Base-by-base conservation (phyloP, 2,329 filamentous ascomycete genomes). In the Xylaria sp. region DNA sequence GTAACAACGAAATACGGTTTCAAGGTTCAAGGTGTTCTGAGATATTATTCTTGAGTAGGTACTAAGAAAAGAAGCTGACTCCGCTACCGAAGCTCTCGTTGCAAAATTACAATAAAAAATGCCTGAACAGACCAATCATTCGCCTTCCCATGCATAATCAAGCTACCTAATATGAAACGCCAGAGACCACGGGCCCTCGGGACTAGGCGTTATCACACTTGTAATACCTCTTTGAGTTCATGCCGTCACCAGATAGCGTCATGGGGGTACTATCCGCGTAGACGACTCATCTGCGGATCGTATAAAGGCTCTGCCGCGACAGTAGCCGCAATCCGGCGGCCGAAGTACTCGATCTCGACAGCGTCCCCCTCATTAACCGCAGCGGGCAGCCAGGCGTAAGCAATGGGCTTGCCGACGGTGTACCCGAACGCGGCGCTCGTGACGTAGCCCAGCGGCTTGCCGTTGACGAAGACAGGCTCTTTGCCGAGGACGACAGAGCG, bases 291-390 rank as follows among this genome's bases (percentile, higher is more conserved):
- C 48, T 58, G 29, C 5, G 63, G 63, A 48, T 65, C 63, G 38
- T 53, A 65, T 9, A 65, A 35, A 21, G 63, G 63, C 40, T 65
- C 63, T 15, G 60, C n/a, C 1, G 57, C 9, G 5, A 65, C 60
- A 15, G 63, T 65, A 19, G 63, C 63, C 23, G 51, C 49, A 37
- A 66, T 52, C 5, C 63, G 40, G 19, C 51, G 38, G 3, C 61
- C 63, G 25, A 66, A 66, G 31, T 66, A 66, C 51, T 64, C 63
- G n/a, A 66, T 64, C 51, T 66, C 63, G 6, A 64, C 58, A 0
- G 33, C 40, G 29, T 66, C 63, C 4, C 61, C 63, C 15, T 59
- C 54, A 3, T 27, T 37, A 2, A 64, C 57, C 2, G 48, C 35
- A 19, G 33, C 48, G 4, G 61, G 63, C 27, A 66, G 6, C 58